Conservation (phyloP, 495 filamentous ascomycete genomes). For the Penicillium flavigenum region DNA sequence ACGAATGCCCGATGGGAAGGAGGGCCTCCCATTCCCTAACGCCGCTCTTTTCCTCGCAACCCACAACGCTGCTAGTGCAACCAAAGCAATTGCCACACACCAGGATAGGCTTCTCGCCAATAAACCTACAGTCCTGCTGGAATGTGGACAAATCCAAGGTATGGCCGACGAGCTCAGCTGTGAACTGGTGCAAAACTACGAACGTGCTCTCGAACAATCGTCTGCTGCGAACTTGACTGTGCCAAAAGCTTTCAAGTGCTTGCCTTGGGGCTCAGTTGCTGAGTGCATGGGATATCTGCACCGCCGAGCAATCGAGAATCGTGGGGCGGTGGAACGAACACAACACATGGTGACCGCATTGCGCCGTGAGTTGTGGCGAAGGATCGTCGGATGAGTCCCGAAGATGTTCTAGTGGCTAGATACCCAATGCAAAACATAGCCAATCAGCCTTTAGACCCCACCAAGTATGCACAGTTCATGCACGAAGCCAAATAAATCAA, state of each 20-base stretch:
- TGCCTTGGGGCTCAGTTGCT: slow-evolving; percentile 37
- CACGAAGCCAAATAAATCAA: not conserved
- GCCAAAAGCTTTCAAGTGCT: slow-evolving; percentile 38
- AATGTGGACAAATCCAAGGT: slow-evolving; percentile 63
- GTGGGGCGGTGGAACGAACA: slow-evolving; percentile 34
- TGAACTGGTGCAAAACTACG: slow-evolving; percentile 30
- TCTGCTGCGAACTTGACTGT: slow-evolving; percentile 18
- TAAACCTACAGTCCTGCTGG: slow-evolving; percentile 29
- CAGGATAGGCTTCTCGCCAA: slow-evolving; percentile 22
- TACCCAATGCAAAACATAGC: not conserved
- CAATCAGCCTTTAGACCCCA: not conserved
- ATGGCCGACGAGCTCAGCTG: slow-evolving; percentile 43
- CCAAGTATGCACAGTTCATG: not conserved
- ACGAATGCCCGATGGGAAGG: slow-evolving; percentile 16
- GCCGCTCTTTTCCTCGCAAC: slow-evolving; percentile 42
- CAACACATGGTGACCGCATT: slow-evolving; percentile 31
- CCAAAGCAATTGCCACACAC: slow-evolving; percentile 32
- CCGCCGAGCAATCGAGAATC: slow-evolving; percentile 39
- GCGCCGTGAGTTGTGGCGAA: slow-evolving; percentile 31
- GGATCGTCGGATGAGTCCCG: slow-evolving; percentile 36
- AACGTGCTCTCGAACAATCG: slow-evolving; percentile 18
- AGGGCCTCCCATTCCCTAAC: slow-evolving; percentile 28
- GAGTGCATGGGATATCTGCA: slow-evolving; percentile 42
- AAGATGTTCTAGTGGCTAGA: not conserved
- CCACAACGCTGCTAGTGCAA: slow-evolving; percentile 37